These are phyloP conservation scores for Gryganskiella cystojenkinii DNA, from an alignment of 192 early-diverging fungal species.

Conservation along the genomic window DNA sequence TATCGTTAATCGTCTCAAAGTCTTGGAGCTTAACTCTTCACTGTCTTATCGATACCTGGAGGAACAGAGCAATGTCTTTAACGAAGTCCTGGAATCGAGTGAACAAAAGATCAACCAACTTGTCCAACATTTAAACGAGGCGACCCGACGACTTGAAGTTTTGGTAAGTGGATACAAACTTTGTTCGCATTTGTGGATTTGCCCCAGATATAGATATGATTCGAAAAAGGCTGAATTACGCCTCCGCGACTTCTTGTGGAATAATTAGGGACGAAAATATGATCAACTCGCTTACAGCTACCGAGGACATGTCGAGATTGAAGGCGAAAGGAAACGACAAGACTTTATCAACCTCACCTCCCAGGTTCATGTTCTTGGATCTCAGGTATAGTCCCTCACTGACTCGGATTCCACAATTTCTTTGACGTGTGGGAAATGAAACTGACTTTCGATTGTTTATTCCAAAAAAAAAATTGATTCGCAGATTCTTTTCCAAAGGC, in stretches of 20 bases:
- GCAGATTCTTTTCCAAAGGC: conserved; percentile 58
- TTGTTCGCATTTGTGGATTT: too few species aligned
- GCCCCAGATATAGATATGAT: too few species aligned
- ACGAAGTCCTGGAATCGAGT: conserved; percentile 71
- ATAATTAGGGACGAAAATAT: conserved; percentile 58
- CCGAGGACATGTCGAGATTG: conserved; percentile 49
- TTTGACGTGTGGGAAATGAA: not conserved
- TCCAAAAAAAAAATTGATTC: not conserved
- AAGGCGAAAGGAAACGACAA: conserved; percentile 51
- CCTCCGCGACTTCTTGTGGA: not conserved
- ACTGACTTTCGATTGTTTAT: not conserved
- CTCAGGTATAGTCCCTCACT: conserved; percentile 39
- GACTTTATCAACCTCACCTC: conserved; percentile 53
- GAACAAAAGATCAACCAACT: conserved; percentile 71
- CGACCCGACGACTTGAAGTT: conserved; percentile 69
- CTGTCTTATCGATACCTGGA: conserved; percentile 79
- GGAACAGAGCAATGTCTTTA: conserved; percentile 78
- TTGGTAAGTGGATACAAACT: conserved; percentile 56
- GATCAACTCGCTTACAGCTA: conserved; percentile 57
- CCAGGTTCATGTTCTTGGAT: conserved; percentile 58
- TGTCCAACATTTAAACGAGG: conserved; percentile 74
- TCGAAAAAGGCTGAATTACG: too few species aligned
- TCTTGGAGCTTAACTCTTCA: conserved; percentile 85
- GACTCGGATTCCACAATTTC: too few species aligned
- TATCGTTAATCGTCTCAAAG: conserved; percentile 84